Conservation (phyloP, 805 yeast genomes). For the Cyberlindnera americana region DNA sequence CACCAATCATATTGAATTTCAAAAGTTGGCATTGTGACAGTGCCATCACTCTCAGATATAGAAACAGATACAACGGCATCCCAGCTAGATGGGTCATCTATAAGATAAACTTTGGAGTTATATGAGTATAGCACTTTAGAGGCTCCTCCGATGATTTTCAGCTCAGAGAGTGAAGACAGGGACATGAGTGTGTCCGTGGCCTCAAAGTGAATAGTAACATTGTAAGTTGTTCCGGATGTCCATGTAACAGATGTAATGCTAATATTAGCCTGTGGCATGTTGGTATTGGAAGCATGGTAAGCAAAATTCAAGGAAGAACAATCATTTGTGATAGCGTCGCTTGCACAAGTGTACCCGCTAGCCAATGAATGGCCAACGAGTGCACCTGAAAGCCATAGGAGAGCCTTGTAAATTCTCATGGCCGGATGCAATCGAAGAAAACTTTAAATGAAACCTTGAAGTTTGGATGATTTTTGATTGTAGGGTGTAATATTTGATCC, state of each 20-base stretch:
- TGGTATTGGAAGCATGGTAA: conserved; percentile 11
- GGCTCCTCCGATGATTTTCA: conserved; percentile 20
- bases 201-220: conserved; percentile 16
- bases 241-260: conserved; percentile 13
- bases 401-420: conserved; percentile 2
- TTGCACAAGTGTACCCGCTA: conserved; percentile 7
- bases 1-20: conserved; percentile 28
- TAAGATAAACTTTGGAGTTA: conserved; percentile 7
- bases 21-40: conserved; percentile 14
- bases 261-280: conserved; percentile 16
- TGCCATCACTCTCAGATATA: conserved; percentile 4
- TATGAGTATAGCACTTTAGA: too few species aligned
- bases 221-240: conserved; percentile 14
- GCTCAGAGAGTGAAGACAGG: conserved; percentile 15
- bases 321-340: conserved; percentile 3
- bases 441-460: not conserved
- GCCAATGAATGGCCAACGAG: not conserved
- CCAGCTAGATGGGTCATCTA: conserved; percentile 14
- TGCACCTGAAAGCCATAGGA: conserved; percentile 1
- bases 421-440: not conserved
- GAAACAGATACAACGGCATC: conserved; percentile 7
- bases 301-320: conserved; percentile 16
- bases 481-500: too few species aligned
- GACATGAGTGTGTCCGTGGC: conserved; percentile 11
- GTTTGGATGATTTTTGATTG: not conserved